phyloP scores from a whole-genome alignment of 805 yeast genomes.

The Candida peoriensis region DNA sequence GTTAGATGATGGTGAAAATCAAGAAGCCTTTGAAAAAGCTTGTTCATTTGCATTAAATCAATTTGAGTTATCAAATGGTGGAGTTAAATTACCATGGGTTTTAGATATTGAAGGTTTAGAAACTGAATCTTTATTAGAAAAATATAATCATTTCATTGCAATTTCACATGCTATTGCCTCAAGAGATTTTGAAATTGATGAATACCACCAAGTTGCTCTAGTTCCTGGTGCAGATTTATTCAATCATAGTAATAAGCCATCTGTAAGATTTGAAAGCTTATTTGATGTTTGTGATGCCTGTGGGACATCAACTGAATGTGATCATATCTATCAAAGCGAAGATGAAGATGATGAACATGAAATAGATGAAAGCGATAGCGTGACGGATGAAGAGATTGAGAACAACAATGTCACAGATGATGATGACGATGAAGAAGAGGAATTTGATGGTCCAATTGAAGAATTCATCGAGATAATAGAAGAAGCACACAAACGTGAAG shows the following conservation, averaged over 20 bases:
- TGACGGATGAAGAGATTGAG: conserved; percentile 6
- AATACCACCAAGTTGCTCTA: conserved; percentile 64
- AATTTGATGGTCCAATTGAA: conserved; percentile 23
- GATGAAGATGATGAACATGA: conserved; percentile 13
- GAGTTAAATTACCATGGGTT: conserved; percentile 26
- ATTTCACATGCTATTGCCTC: conserved; percentile 61
- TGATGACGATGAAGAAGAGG: conserved; percentile 17
- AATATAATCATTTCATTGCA: conserved; percentile 47
- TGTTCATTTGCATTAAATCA: conserved; percentile 28
- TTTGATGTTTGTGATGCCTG: conserved; percentile 49
- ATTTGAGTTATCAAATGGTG: conserved; percentile 20
- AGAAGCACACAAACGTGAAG: conserved; percentile 13
- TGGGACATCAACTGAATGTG: conserved; percentile 40
- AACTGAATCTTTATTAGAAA: conserved; percentile 17
- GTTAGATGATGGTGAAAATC: conserved; percentile 42
- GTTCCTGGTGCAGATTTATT: conserved; percentile 92
- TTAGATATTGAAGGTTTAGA: conserved; percentile 25
- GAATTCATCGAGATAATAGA: conserved; percentile 28
- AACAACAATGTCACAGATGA: conserved; percentile 10
- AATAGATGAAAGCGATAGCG: conserved; percentile 8
- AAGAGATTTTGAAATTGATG: conserved; percentile 78
- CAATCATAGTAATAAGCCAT: conserved; percentile 63
- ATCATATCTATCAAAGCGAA: conserved; percentile 12
- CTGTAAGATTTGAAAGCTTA: conserved; percentile 61
- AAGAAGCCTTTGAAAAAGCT: conserved; percentile 32